Percentiles rank a stretch among this genome's conserved stretches.
These are phyloP conservation scores for Leishmania mexicana DNA, from an alignment of 208 protist genomes.

Conservation along the genomic window DNA sequence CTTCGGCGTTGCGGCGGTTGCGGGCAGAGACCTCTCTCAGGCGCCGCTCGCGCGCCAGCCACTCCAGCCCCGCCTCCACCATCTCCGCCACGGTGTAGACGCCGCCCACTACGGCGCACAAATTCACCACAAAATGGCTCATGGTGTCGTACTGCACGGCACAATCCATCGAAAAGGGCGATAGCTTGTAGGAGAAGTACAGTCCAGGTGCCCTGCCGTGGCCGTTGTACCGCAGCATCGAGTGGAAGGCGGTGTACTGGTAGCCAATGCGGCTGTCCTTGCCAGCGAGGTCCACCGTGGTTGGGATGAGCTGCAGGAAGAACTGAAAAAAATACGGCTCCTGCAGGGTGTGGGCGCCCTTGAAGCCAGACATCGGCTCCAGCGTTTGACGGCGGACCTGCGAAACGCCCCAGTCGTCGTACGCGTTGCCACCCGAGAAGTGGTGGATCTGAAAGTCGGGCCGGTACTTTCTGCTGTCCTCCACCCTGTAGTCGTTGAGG, in stretches of 20 bases:
- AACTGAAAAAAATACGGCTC: slow-evolving; percentile 30
- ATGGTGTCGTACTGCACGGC: slow-evolving; percentile 28
- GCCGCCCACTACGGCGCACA: slow-evolving; percentile 61
- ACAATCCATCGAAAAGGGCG: slow-evolving; percentile 35
- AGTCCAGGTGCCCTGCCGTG: slow-evolving; percentile 15
- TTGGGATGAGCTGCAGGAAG: slow-evolving; percentile 37
- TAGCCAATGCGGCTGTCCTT: slow-evolving; percentile 23
- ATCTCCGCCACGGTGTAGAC: slow-evolving; percentile 60
- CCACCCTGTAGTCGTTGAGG: slow-evolving; percentile 12
- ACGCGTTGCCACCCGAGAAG: slow-evolving; percentile 22
- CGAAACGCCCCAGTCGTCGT: slow-evolving; percentile 28
- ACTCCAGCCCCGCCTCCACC: slow-evolving; percentile 34
- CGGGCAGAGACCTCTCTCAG: slow-evolving; percentile 6
- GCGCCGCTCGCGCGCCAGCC: slow-evolving; percentile 15
- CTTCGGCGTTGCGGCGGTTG: slow-evolving; percentile 19
- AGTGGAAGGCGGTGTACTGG: slow-evolving; percentile 31
- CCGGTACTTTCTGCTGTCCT: slow-evolving; percentile 14
- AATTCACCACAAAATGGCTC: slow-evolving; percentile 55
- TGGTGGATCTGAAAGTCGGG: slow-evolving; percentile 22
- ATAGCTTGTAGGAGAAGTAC: slow-evolving; percentile 32
- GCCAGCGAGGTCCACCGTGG: slow-evolving; percentile 24
- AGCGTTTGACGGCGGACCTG: slow-evolving; percentile 25
- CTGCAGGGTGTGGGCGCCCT: neutral
- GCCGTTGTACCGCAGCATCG: slow-evolving; percentile 22
- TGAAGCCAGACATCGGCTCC: slow-evolving; percentile 18